Evolutionary conservation across 345 rosid genomes (phyloP), one percentile per base, ranked within the genome.

Genomic region (Rhizophora mangle): DNA sequence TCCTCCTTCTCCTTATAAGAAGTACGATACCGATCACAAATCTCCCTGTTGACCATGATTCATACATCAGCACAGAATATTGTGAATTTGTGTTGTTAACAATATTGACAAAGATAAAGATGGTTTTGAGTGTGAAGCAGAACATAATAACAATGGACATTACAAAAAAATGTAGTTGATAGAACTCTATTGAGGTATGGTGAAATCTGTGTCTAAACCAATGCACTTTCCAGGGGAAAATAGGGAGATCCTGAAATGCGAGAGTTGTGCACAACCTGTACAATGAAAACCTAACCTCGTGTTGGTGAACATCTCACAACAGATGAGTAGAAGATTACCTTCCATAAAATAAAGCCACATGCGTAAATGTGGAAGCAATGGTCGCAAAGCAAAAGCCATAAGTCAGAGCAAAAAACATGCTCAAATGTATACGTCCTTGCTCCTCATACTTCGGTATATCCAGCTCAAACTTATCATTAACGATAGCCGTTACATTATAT

Each of bases 301-400:
- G 49, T 13, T 13, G 19, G 1, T 13, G 15, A 43, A 43, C 49
- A 13, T 13, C 19, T 43, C 49, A 43, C 16, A 43, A 15, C 5
- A 13, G 49, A 43, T 39, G 24, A 69, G 53, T 31, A 19, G 34
- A 22, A 58, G 63, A 65, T 78, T 88, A 92, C 95, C 95, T 90
- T 70, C 98, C 98, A 64, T 89, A 86, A 87, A 93, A 93, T 70
- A 93, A 75, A 68, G 82, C 94, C 55, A 89, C 96, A 63, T 93
- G 98, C 15, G 93, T 87, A 52, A 90, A 71, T 2, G 96, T 93
- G 15, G 98, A 70, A 3, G 98, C 97, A 80, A 93, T 88, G 51
- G 94, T 85, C 9, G 98, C 98, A 32, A 93, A 93, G 43, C 97
- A 91, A 62, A 93, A 90, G 5, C 98, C 97, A 43, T 93, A 93